Base-by-base conservation (phyloP, 352 stramenopile genomes). In the Globisporangium yorkense region DNA sequence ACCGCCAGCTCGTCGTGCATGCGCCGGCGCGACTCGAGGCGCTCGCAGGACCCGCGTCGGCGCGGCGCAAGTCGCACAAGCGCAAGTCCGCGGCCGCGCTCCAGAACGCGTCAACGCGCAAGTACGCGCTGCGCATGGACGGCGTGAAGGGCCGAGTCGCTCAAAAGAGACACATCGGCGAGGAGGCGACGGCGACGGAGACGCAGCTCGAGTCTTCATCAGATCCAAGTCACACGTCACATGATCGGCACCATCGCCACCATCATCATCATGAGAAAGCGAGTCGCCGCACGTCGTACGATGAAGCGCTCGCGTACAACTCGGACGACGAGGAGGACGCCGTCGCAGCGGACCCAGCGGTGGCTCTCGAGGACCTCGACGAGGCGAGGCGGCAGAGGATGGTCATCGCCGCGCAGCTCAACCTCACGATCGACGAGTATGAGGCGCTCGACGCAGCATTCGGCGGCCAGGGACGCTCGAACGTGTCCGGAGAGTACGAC, bases 351-450 rank as follows among this genome's bases (percentile, higher is more conserved):
- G 56, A 33, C 3, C 56, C 70, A 29, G 60, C 56, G 5, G 47
- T 51, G 10, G 12, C 52, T n/a, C 39, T 71, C 1, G 77, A 80
- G 49, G 77, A 87, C 40, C 43, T 76, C 2, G 73, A 87, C 12
- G 81, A 91, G 62, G 67, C 69, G 40, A 66, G 65, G 10, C 68
- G 75, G 2, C 75, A 86, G 56, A 81, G 79, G 31, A 35, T 50
- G 9, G 33, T 70, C 9, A 82, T 87, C 39, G 78, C 80, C 0
- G 67, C 74, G 1, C 80, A 90, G 39, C 72, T 90, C 18, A 80
- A 84, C 20, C 61, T 93, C 29, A 78, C 72, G 6, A 44, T 91
- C 13, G 79, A 88, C 0, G 83, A 89, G 51, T 89, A 88, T 62
- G 80, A 89, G 8, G 68, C 66, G 3, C 61, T 89, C 5, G 79